Conservation (phyloP, 2,329 filamentous ascomycete species). For the Alternaria postmessia region DNA sequence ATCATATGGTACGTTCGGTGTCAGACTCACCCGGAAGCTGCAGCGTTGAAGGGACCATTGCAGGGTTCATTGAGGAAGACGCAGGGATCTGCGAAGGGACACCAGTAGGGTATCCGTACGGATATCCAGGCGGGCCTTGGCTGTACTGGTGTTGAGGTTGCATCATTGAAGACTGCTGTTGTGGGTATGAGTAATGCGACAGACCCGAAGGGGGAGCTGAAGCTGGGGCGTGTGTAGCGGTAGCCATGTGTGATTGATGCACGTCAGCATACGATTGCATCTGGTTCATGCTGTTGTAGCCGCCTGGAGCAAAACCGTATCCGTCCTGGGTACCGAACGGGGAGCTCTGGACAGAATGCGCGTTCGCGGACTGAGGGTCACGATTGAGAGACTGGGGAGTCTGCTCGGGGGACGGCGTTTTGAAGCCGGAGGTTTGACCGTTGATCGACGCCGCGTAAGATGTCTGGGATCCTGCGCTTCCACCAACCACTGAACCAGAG, state of each 20-base stretch:
- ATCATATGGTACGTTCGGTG: not conserved
- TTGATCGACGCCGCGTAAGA: constrained; percentile 65
- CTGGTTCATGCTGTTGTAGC: constrained; percentile 77
- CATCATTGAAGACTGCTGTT: constrained; percentile 77
- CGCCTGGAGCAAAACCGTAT: constrained; percentile 48
- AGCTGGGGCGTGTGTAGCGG: constrained; percentile 77
- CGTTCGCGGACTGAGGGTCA: constrained; percentile 48
- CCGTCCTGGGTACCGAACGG: constrained; percentile 51
- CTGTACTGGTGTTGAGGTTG: constrained; percentile 74
- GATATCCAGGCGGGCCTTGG: constrained; percentile 65
- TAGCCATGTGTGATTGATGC: constrained; percentile 76
- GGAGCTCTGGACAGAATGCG: constrained; percentile 50
- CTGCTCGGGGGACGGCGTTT: constrained; percentile 78
- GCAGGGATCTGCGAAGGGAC: constrained; percentile 78
- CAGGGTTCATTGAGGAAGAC: constrained; percentile 72
- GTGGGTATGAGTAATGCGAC: constrained; percentile 74
- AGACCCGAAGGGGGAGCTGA: constrained; percentile 77
- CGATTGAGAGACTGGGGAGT: constrained; percentile 57
- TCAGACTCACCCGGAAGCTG: constrained; percentile 63
- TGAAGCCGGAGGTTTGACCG: constrained; percentile 65
- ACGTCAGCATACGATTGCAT: constrained; percentile 86
- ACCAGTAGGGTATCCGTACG: constrained; percentile 79
- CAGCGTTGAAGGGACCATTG: constrained; percentile 73
- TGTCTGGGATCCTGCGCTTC: constrained; percentile 63
- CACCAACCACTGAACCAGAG: constrained; percentile 60